These are phyloP conservation scores for Microstegium vimineum DNA, from an alignment of 176 grass and related monocot genomes.

Conservation along the genomic window DNA sequence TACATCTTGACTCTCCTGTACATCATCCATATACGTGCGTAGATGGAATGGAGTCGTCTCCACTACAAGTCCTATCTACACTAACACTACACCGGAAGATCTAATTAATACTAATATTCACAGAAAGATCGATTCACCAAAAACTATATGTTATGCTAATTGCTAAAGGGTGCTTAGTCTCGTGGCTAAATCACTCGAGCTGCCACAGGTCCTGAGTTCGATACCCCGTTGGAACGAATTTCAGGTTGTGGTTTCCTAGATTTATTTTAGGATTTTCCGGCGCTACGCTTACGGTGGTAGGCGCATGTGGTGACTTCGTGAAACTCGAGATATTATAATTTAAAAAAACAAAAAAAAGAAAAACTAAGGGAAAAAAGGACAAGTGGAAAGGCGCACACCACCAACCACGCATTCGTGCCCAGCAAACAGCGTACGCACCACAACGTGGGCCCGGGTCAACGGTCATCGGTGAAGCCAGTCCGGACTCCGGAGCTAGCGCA, in stretches of 20 bases:
- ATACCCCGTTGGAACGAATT: no score
- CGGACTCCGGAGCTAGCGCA: no score
- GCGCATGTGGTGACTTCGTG: no score
- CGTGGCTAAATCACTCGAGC: no score
- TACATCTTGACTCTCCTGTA: constrained; percentile 15
- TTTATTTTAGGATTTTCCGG: no score
- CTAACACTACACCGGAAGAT: background rate
- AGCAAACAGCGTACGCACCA: background rate
- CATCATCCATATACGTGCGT: background rate
- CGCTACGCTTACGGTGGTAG: no score
- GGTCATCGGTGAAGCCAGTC: background rate
- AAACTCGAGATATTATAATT: no score
- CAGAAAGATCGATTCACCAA: background rate
- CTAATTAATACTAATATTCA: constrained; percentile 21
- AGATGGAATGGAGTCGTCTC: constrained; percentile 14
- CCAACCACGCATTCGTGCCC: constrained; percentile 13
- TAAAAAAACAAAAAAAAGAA: no score
- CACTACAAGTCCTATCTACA: background rate
- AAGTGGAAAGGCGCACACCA: background rate
- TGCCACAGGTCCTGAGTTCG: no score
- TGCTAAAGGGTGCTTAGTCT: no score
- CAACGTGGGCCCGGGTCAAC: constrained; percentile 12
- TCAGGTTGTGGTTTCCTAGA: no score
- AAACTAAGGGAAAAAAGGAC: background rate
- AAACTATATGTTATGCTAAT: no score